Conservation (phyloP, 2,329 filamentous ascomycete genomes). For the Aspergillus pseudotamarii region DNA sequence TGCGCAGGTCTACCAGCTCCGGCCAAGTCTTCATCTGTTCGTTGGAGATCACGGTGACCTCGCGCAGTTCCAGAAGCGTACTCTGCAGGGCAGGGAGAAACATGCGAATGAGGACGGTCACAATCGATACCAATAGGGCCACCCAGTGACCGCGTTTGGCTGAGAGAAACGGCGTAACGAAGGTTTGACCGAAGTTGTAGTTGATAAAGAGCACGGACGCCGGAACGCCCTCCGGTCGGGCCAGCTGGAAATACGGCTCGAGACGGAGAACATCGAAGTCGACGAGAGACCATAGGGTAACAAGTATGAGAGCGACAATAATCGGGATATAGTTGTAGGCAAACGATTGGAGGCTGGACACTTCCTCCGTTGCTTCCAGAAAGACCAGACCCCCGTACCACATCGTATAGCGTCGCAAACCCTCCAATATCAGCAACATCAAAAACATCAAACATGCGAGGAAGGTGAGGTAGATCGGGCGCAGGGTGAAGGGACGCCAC, state of each 20-base stretch:
- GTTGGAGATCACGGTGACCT: slow-evolving; percentile 25
- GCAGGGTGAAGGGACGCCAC: slow-evolving; percentile 39
- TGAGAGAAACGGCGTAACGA: slow-evolving; percentile 36
- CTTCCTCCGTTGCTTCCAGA: slow-evolving; percentile 31
- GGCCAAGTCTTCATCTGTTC: slow-evolving; percentile 34
- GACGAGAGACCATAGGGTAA: slow-evolving; percentile 52
- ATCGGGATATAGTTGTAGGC: slow-evolving; percentile 46
- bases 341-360: slow-evolving; percentile 32
- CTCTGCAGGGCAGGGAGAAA: slow-evolving; percentile 37
- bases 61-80: slow-evolving; percentile 34
- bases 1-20: slow-evolving; percentile 27
- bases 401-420: slow-evolving; percentile 33
- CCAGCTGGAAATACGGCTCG: slow-evolving; percentile 51
- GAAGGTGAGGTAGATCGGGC: slow-evolving; percentile 31
- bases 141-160: slow-evolving; percentile 36
- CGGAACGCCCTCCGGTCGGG: slow-evolving; percentile 34
- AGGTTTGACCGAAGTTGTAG: slow-evolving; percentile 40
- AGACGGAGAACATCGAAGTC: slow-evolving; percentile 55
- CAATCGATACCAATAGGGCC: slow-evolving; percentile 33
- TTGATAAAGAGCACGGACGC: slow-evolving; percentile 39
- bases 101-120: slow-evolving; percentile 36
- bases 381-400: slow-evolving; percentile 32
- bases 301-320: slow-evolving; percentile 49
- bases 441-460: slow-evolving; percentile 26
- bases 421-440: slow-evolving; percentile 31